Evolutionary conservation across 2,329 filamentous ascomycete genomes (phyloP), one percentile per base, ranked within the genome.

Genomic region (Sphaerostilbella broomeana): DNA sequence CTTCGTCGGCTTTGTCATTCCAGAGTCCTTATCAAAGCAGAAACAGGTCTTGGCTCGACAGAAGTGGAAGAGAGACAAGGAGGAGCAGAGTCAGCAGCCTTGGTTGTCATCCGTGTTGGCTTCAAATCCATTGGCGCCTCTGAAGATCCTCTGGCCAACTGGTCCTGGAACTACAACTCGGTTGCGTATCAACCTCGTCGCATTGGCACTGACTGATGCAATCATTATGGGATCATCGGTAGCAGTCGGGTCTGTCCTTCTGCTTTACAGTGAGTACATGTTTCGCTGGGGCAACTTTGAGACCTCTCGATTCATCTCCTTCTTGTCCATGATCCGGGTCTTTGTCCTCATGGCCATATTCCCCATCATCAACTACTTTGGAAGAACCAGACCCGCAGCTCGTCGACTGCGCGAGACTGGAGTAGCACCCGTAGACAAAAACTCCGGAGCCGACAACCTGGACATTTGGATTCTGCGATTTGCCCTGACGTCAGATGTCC

Each of bases 261-360:
- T 97, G 40, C 75, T 95, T 39, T 98, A 97, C 62, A 79, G 79
- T 17, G 81, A 86, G 49, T 83, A 76, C 52, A 75, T 79, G 51
- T 97, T 95, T 56, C 70, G 74, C 38, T 97, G 92, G 92, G 75
- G 77, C 33, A 88, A 81, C 26, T 72, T 86, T 41, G 83, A 95
- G 58, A 84, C 83, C 10, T 86, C 84, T 30, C 70, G 79, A 12
- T 95, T 88, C 59, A 75, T 95, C 38, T 90, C 86, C 1, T 68
- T 84, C n/a, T 70, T 87, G 35, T 95, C 87, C 52, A 71, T 77
- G 47, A 75, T 79, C 28, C 82, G 92, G 19, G 88, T 95, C 7
- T 52, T 84, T 9, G 75, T 80, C 12, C 75, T 98, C 1, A 69
- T 95, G 37, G 68, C 80, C 21, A 53, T 94, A 19, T 75, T 95